Conservation (phyloP, 2,329 filamentous ascomycete species). For the Tolypocladium guangdongense region DNA sequence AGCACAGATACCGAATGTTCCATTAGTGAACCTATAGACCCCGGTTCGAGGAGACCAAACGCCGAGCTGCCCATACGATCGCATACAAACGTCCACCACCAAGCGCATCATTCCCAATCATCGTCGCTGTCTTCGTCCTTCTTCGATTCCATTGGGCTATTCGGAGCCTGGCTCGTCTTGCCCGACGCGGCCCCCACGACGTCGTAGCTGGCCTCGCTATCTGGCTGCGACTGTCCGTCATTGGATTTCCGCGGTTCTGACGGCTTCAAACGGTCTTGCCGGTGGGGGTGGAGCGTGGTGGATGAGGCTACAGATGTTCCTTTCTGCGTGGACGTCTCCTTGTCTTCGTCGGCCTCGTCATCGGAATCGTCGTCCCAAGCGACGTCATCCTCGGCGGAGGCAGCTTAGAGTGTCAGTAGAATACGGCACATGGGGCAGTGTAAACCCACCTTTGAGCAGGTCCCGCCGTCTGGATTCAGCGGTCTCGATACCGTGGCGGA, state of each 20-base stretch:
- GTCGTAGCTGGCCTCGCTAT: constrained; percentile 94
- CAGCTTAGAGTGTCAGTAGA: constrained; percentile 32
- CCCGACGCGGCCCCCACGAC: constrained; percentile 72
- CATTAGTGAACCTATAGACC: constrained; percentile 1
- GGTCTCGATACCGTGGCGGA: constrained; percentile 84
- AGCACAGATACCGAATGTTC: constrained; percentile 7
- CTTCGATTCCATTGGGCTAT: constrained; percentile 46
- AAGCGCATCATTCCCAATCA: constrained; percentile 8
- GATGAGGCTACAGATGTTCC: constrained; percentile 44
- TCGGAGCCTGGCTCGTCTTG: constrained; percentile 65
- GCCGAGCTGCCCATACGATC: constrained; percentile 17
- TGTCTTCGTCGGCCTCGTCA: constrained; percentile 21
- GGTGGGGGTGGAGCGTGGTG: constrained; percentile 46
- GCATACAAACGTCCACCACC: background rate
- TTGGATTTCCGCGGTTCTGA: constrained; percentile 62
- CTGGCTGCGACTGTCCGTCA: constrained; percentile 80
- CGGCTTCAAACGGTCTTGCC: constrained; percentile 44
- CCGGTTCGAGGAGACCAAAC: constrained; percentile 17
- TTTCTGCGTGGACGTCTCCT: constrained; percentile 18
- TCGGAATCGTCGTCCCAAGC: constrained; percentile 65
- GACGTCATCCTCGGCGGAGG: constrained; percentile 60
- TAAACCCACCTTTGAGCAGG: constrained; percentile 68
- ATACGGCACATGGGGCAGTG: background rate
- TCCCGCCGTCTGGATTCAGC: constrained; percentile 84
- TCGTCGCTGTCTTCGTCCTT: constrained; percentile 33